Percentiles rank a stretch among this genome's conserved stretches.
Conservation (phyloP, 2,329 filamentous ascomycete genomes). For the Eutypella sp. region DNA sequence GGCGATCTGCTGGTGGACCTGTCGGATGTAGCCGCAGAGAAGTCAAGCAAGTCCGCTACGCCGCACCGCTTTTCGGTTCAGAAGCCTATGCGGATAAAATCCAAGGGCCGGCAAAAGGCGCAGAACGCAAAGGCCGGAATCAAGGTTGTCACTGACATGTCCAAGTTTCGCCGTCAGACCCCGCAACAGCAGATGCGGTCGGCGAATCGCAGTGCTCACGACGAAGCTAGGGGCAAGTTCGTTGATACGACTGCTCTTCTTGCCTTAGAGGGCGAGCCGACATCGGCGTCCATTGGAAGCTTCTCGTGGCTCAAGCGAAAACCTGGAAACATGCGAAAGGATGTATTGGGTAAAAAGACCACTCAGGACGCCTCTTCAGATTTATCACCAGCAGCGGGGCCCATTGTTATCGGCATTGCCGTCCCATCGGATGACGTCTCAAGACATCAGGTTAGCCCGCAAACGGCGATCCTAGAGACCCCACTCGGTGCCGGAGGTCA, state of each 20-base stretch:
- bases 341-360: conserved; percentile 20
- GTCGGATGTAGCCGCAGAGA: conserved; percentile 10
- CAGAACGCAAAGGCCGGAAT: conserved; percentile 60
- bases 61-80: conserved; percentile 31
- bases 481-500: conserved; percentile 29
- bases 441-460: conserved; percentile 46
- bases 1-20: conserved; percentile 20
- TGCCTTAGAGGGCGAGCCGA: conserved; percentile 53
- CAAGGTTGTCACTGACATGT: conserved; percentile 65
- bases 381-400: conserved; percentile 63
- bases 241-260: conserved; percentile 55
- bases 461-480: conserved; percentile 40
- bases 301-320: conserved; percentile 52
- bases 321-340: conserved; percentile 16
- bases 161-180: conserved; percentile 44
- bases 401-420: conserved; percentile 68
- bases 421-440: conserved; percentile 50
- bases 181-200: conserved; percentile 28
- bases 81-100: conserved; percentile 46
- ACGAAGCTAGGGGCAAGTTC: conserved; percentile 39
- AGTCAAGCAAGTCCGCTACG: conserved; percentile 10
- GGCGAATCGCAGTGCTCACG: conserved; percentile 19
- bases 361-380: conserved; percentile 32
- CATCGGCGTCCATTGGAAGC: conserved; percentile 49
- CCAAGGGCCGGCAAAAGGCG: conserved; percentile 55